phyloP scores from a whole-genome alignment of 2,329 filamentous ascomycete species.

The Ophioceras dolichostomum region DNA sequence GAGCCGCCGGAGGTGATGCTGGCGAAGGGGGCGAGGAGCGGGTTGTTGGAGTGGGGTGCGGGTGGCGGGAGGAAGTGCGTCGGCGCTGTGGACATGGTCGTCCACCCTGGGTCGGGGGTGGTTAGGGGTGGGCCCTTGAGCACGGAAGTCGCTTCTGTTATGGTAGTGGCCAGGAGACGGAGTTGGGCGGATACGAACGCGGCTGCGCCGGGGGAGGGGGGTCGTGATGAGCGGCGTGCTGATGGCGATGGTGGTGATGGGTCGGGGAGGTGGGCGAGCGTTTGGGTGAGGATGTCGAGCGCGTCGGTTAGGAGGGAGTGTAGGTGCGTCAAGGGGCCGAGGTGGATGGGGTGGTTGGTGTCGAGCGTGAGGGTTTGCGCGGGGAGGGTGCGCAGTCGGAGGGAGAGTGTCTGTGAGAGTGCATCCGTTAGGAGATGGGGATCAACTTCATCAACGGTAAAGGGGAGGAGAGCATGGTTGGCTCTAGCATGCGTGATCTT shows the following conservation, averaged over 20 bases:
- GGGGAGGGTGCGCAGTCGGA: conserved; percentile 61
- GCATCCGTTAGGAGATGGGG: too few species aligned
- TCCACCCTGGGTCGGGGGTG: conserved; percentile 28
- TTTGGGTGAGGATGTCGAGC: conserved; percentile 71
- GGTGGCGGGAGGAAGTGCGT: conserved; percentile 27
- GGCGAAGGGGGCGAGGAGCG: neutral
- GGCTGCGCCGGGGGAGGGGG: conserved; percentile 36
- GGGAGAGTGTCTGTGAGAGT: conserved; percentile 58
- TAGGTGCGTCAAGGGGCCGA: conserved; percentile 60
- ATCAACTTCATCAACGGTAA: too few species aligned
- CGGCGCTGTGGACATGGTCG: conserved; percentile 27
- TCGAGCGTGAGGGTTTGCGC: conserved; percentile 35
- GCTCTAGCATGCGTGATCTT: too few species aligned
- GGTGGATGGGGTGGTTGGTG: conserved; percentile 35
- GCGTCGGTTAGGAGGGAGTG: conserved; percentile 71
- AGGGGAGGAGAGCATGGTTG: too few species aligned
- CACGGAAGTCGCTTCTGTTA: conserved; percentile 36
- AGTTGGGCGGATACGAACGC: conserved; percentile 42
- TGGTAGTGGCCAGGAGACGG: conserved; percentile 39
- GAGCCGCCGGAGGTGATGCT: neutral
- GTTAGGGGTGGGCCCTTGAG: conserved; percentile 40
- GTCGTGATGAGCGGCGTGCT: conserved; percentile 5
- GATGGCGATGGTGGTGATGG: conserved; percentile 7
- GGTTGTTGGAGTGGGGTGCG: neutral
- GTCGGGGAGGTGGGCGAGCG: conserved; percentile 49